Evolutionary conservation across 2,329 filamentous ascomycete species (phyloP).

Genomic region (Didymosphaeria variabile): DNA sequence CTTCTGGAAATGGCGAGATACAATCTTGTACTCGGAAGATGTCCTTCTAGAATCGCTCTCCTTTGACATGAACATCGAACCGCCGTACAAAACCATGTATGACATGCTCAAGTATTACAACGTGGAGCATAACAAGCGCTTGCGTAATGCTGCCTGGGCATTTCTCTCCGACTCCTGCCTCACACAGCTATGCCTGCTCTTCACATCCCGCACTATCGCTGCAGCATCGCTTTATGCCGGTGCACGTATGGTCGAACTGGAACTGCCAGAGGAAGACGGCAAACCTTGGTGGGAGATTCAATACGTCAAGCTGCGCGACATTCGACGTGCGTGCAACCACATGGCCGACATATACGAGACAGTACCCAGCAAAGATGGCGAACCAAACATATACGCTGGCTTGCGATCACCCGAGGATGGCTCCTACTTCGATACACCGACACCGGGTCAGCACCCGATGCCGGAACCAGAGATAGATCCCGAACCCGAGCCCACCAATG

Average conservation of each 20-base stretch:
- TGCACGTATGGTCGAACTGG: conserved; percentile 75
- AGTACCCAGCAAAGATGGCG: conserved; percentile 50
- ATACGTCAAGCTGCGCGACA: conserved; percentile 74
- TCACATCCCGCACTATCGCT: conserved; percentile 81
- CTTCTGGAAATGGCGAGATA: conserved; percentile 97
- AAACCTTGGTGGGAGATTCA: conserved; percentile 88
- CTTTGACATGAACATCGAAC: conserved; percentile 91
- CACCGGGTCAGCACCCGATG: conserved; percentile 19
- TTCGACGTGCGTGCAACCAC: conserved; percentile 76
- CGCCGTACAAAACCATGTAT: conserved; percentile 85
- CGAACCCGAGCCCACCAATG: conserved; percentile 2
- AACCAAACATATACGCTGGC: conserved; percentile 57
- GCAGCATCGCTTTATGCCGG: conserved; percentile 88
- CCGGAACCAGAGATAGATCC: conserved; percentile 9
- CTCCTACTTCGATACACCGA: conserved; percentile 45
- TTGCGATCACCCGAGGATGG: conserved; percentile 52
- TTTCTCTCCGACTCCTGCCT: conserved; percentile 92
- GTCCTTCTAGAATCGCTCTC: conserved; percentile 89
- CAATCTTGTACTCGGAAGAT: conserved; percentile 91
- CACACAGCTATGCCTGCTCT: conserved; percentile 83
- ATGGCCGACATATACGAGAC: conserved; percentile 68
- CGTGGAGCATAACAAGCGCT: conserved; percentile 78
- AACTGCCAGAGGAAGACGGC: conserved; percentile 76
- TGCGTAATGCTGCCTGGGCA: conserved; percentile 89
- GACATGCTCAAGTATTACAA: conserved; percentile 78